Base-by-base conservation (phyloP, 345 rosid genomes). In the Dipteronia dyeriana region DNA sequence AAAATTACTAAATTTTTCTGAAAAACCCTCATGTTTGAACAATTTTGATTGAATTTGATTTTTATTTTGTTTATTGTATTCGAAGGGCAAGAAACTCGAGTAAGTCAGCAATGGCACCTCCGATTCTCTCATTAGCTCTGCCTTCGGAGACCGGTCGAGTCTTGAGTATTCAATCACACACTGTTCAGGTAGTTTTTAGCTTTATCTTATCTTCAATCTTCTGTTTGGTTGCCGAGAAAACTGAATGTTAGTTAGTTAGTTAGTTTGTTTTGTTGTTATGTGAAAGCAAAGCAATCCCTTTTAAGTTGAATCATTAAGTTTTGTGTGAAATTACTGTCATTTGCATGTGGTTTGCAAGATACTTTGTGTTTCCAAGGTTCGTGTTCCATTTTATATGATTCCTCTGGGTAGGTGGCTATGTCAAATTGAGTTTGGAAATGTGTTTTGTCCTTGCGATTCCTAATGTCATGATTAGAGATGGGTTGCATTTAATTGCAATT, bases 111-210 rank as follows among this genome's bases (percentile, higher is more conserved):
- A 90, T 91, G 93, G 81, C 87, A 53, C 98, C 99, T 75, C 99
- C 98, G 54, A 85, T 96, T 75, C 91, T 96, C 68, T 94, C 99
- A 0, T 84, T 96, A 64, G 97, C 91, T 85, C 83, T 96, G 84
- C 99, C 99, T 26, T 88, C 97, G 25, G 92, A 87, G 68, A 96
- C 98, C 57, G 98, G 99, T 79, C 97, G 99, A 75, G 97, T 96
- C 76, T 94, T 96, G 80, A 96, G 99, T 82, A 96, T 96, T 79
- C 99, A 96, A 22, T 96, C 99, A 9, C 99, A 94, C 76, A 94
- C 98, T 2, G 99, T 96, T 68, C 98, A 96, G 98, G 99, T 92
- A 60, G 9, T 69, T 38, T 41, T 14, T 20, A 10, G 14, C 19
- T 70, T 14, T 20, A 7, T 13, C 11, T 70, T 14, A 23, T 20